Percentiles rank a stretch among this genome's conserved stretches.
phyloP scores from a whole-genome alignment of 108 stramenopile species.

The Cyclotella kingstonii region DNA sequence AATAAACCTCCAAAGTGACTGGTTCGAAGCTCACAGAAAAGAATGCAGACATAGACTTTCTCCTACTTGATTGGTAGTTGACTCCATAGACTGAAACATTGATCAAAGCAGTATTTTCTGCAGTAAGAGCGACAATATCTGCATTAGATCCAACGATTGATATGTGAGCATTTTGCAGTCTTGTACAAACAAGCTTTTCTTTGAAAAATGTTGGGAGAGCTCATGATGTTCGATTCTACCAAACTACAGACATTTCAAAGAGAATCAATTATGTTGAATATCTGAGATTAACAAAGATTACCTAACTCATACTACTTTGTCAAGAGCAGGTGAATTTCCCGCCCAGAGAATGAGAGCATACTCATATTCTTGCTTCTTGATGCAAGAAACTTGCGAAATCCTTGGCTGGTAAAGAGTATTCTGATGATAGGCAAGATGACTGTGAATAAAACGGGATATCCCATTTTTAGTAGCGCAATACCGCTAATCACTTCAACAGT shows the following conservation, averaged over 20 bases:
- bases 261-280: constrained; percentile 9
- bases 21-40: constrained; percentile 14
- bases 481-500: no score
- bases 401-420: no score
- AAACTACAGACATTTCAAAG: background rate
- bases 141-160: background rate
- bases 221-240: background rate
- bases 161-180: constrained; percentile 21
- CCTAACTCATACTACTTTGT: constrained; percentile 26
- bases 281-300: constrained; percentile 3
- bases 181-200: constrained; percentile 7
- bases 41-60: constrained; percentile 11
- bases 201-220: background rate
- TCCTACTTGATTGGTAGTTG: constrained; percentile 1
- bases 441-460: no score
- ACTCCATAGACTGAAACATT: constrained; percentile 13
- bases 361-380: no score
- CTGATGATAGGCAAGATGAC: no score
- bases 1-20: constrained; percentile 6
- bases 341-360: no score
- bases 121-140: constrained; percentile 14
- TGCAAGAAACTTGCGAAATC: no score
- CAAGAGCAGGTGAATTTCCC: constrained; percentile 33
- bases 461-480: no score
- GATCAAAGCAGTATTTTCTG: constrained; percentile 17